Evolutionary conservation across 352 stramenopile species (phyloP).

Genomic region (Phytophthora pluvialis): DNA sequence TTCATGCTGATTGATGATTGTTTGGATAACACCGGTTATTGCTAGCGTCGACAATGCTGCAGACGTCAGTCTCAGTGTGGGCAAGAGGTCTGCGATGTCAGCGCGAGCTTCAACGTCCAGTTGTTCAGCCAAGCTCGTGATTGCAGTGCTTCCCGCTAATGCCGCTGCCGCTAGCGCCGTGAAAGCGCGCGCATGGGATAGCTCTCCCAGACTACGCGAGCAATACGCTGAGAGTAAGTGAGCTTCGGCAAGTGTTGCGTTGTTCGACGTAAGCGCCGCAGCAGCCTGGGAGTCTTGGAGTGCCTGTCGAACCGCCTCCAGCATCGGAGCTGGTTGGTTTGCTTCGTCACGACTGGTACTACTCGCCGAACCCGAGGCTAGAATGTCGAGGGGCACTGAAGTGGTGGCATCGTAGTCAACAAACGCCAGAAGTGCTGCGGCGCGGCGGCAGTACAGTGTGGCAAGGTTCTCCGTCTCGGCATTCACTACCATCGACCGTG

Average conservation of each 20-base stretch:
- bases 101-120: constrained; percentile 38
- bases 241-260: constrained; percentile 31
- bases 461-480: constrained; percentile 33
- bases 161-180: constrained; percentile 32
- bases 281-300: constrained; percentile 49
- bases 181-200: constrained; percentile 38
- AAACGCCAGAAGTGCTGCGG: constrained; percentile 42
- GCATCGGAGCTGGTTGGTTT: constrained; percentile 28
- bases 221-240: constrained; percentile 50
- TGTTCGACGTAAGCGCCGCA: constrained; percentile 28
- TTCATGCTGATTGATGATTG: constrained; percentile 2
- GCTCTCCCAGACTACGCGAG: constrained; percentile 46
- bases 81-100: constrained; percentile 11
- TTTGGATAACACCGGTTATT: not conserved
- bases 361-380: constrained; percentile 19
- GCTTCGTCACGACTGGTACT: constrained; percentile 9
- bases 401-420: constrained; percentile 48
- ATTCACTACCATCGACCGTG: constrained; percentile 1
- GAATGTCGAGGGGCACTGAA: constrained; percentile 31
- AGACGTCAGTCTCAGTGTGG: constrained; percentile 27
- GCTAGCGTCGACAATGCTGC: constrained; percentile 9
- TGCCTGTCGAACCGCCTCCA: constrained; percentile 50
- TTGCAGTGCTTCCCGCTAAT: constrained; percentile 26
- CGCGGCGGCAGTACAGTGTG: constrained; percentile 43
- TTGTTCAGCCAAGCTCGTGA: constrained; percentile 43